Conservation (phyloP, 2,329 filamentous ascomycete genomes). For the Westerdykella ornata region DNA sequence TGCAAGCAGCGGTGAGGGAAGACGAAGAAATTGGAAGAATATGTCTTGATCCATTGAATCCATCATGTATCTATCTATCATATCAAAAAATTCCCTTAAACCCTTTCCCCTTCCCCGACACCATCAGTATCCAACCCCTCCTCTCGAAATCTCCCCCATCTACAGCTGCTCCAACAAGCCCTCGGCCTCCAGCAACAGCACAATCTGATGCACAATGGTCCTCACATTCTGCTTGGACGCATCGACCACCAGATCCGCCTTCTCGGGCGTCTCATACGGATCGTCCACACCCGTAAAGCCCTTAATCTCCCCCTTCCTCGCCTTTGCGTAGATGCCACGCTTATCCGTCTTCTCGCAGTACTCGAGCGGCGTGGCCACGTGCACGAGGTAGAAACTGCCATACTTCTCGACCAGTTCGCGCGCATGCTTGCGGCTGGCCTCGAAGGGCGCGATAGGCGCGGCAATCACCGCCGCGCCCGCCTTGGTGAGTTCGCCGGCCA, state of each 20-base stretch:
- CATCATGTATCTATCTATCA: too few relatives aligned
- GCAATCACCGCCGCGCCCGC: constrained; percentile 92
- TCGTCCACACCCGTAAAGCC: constrained; percentile 98
- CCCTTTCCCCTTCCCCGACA: too few relatives aligned
- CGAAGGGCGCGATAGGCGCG: constrained; percentile 91
- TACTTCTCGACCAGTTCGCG: constrained; percentile 80
- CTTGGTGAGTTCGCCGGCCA: constrained; percentile 88
- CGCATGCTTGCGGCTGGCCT: constrained; percentile 67
- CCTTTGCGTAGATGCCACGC: constrained; percentile 78
- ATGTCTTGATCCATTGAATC: too few relatives aligned
- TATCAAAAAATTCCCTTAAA: too few relatives aligned
- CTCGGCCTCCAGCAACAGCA: constrained; percentile 82
- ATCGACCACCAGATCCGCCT: constrained; percentile 80
- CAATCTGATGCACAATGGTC: constrained; percentile 93
- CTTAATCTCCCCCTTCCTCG: constrained; percentile 85
- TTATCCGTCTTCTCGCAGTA: constrained; percentile 93
- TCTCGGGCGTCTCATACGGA: constrained; percentile 79
- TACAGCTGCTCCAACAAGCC: constrained; percentile 66
- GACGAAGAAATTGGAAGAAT: too few relatives aligned
- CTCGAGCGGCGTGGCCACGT: constrained; percentile 89
- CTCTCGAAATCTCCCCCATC: neutral
- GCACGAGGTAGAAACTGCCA: constrained; percentile 89
- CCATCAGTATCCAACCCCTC: too few relatives aligned
- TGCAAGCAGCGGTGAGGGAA: too few relatives aligned
- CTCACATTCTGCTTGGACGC: constrained; percentile 79